Conservation (phyloP, 2,329 filamentous ascomycete species). For the Ascocoryne sarcoides region DNA sequence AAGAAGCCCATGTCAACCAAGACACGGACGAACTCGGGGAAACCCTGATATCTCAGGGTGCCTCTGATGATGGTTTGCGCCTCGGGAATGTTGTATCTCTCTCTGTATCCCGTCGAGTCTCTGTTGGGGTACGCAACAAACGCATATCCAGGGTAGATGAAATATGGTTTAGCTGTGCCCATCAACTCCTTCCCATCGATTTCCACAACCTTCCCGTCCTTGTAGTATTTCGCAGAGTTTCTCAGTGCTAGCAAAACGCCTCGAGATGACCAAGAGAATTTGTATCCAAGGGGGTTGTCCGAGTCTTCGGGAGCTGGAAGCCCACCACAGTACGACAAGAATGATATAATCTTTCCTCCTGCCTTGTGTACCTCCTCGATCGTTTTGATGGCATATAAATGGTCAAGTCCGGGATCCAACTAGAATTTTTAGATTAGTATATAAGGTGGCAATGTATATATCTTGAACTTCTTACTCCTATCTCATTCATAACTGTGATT, state of each 20-base stretch:
- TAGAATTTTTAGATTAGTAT: too few relatives aligned
- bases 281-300: conserved; percentile 88
- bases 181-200: conserved; percentile 66
- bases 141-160: conserved; percentile 79
- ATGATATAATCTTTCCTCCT: conserved; percentile 76
- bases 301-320: conserved; percentile 64
- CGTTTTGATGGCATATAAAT: conserved; percentile 72
- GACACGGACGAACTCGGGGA: conserved; percentile 81
- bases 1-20: conserved; percentile 90
- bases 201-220: conserved; percentile 67
- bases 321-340: conserved; percentile 80
- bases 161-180: conserved; percentile 80
- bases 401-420: conserved; percentile 47
- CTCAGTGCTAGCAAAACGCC: conserved; percentile 81
- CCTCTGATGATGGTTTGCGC: conserved; percentile 78
- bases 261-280: conserved; percentile 59
- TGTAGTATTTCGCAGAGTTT: conserved; percentile 76
- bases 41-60: conserved; percentile 79
- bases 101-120: conserved; percentile 78
- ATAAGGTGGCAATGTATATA: too few relatives aligned
- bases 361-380: conserved; percentile 81
- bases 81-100: conserved; percentile 88
- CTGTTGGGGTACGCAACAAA: conserved; percentile 93
- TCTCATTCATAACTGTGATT: conserved; percentile 97
- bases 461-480: conserved; percentile 71